These are phyloP conservation scores for Clavariopsis aquatica DNA, from an alignment of 495 filamentous ascomycete genomes.

Conservation along the genomic window DNA sequence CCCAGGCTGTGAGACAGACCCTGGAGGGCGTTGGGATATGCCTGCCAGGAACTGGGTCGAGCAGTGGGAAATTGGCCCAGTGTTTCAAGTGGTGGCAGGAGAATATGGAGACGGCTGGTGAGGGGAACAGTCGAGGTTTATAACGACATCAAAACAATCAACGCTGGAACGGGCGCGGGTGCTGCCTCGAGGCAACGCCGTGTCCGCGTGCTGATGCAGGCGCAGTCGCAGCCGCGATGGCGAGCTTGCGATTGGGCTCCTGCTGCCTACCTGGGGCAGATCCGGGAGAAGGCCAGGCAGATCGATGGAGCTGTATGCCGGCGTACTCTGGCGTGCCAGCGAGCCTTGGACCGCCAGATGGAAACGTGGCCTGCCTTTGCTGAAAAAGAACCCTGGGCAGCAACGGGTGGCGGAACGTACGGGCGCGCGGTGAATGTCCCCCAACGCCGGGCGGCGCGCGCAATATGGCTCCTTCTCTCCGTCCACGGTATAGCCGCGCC, in stretches of 20 bases:
- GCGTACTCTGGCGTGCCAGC: too few species aligned
- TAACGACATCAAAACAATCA: constrained; percentile 5
- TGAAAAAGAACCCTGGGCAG: too few species aligned
- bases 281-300: background rate
- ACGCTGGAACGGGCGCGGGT: background rate
- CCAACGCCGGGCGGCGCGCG: too few species aligned
- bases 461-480: background rate
- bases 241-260: background rate
- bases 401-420: too few species aligned
- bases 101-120: constrained; percentile 12
- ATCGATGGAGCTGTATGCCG: background rate
- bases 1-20: constrained; percentile 29
- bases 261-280: background rate
- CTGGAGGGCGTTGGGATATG: constrained; percentile 22
- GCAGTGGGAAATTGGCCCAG: constrained; percentile 22
- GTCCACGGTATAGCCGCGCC: background rate
- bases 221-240: background rate
- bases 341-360: background rate
- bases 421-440: background rate
- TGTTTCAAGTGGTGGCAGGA: constrained; percentile 25
- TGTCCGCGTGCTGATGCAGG: background rate
- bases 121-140: constrained; percentile 14
- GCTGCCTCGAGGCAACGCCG: constrained; percentile 23
- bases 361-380: background rate
- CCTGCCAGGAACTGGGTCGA: constrained; percentile 13